Evolutionary conservation across 129 eudicot species (phyloP).

Genomic region (Oenanthe sinensis): DNA sequence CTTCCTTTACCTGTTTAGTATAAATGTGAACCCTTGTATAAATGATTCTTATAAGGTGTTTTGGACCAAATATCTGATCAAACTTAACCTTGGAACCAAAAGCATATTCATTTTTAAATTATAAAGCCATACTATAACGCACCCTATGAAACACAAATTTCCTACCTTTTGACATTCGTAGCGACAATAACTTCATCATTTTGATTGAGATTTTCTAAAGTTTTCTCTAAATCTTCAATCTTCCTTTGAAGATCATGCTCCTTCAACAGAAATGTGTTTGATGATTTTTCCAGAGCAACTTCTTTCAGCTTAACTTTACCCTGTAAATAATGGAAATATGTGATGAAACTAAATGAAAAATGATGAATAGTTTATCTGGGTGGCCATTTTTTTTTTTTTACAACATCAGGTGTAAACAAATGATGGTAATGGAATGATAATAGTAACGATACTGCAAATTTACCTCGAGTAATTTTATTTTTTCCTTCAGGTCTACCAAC

Average conservation of each 20-base stretch:
- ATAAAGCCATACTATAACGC: background rate
- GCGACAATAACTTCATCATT: constrained; percentile 16
- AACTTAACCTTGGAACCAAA: background rate
- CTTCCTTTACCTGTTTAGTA: constrained; percentile 30
- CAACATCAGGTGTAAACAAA: background rate
- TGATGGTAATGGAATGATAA: background rate
- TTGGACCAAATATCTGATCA: background rate
- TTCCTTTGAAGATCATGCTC: constrained; percentile 62
- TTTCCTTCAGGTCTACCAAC: constrained; percentile 60
- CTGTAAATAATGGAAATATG: constrained; percentile 26
- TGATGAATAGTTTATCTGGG: background rate
- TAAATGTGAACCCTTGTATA: constrained; percentile 8
- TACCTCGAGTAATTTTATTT: constrained; percentile 73
- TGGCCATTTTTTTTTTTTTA: background rate
- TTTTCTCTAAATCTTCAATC: constrained; percentile 54
- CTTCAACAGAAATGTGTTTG: constrained; percentile 59
- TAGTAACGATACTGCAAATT: constrained; percentile 7
- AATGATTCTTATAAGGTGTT: background rate
- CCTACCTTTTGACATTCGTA: constrained; percentile 20
- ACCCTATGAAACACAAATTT: background rate
- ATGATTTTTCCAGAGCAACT: constrained; percentile 47
- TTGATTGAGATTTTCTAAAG: constrained; percentile 37
- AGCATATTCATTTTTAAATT: background rate
- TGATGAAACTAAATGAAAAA: background rate
- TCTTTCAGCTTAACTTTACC: constrained; percentile 60